phyloP scores from a whole-genome alignment of 108 stramenopile genomes.

The Cyclotella sp. region DNA sequence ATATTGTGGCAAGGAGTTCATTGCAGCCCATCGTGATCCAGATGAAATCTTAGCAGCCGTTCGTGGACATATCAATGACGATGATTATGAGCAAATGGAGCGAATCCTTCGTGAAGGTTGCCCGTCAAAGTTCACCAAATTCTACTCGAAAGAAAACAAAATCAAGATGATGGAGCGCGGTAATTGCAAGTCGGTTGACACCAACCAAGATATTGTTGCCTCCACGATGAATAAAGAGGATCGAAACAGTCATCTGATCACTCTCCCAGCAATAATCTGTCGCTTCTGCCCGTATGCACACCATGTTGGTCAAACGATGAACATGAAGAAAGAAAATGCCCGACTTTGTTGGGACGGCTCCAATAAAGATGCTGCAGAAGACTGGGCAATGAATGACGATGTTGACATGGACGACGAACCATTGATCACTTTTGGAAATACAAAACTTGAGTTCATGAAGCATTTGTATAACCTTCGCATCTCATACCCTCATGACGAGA shows the following conservation, averaged over 20 bases:
- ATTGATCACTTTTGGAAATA: neutral
- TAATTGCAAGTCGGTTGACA: neutral
- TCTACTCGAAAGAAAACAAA: neutral
- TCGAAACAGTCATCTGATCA: neutral
- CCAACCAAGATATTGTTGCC: neutral
- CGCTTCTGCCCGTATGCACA: slow-evolving; percentile 1
- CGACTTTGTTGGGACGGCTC: neutral
- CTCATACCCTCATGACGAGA: neutral
- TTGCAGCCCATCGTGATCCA: neutral
- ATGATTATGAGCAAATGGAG: neutral
- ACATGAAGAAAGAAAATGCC: neutral
- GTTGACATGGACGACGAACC: neutral
- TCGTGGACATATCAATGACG: neutral
- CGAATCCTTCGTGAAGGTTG: neutral
- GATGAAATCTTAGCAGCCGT: neutral
- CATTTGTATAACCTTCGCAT: neutral
- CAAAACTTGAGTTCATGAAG: neutral
- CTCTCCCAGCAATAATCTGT: neutral
- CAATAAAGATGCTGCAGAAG: neutral
- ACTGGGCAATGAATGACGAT: neutral
- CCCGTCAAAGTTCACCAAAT: neutral
- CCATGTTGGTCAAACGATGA: neutral
- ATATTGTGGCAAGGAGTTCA: neutral
- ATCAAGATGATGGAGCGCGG: neutral
- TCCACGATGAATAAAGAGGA: neutral